These are phyloP conservation scores for Cornus controversa DNA, from an alignment of 148 eudicot genomes.

Conservation along the genomic window DNA sequence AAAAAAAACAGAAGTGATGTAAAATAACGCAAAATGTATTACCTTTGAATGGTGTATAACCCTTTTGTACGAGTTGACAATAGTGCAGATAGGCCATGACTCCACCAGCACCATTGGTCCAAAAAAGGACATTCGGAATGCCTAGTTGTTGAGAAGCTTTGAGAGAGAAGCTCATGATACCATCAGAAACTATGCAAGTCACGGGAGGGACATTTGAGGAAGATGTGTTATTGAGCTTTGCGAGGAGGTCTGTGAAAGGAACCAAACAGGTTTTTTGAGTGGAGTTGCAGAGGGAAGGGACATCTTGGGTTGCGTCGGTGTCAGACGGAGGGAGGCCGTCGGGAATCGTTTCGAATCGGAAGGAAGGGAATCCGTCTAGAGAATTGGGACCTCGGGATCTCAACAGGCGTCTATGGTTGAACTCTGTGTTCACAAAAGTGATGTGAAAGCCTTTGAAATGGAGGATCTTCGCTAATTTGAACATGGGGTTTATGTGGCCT, in stretches of 20 bases:
- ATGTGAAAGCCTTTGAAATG: slow-evolving; percentile 2
- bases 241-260: background rate
- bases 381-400: slow-evolving; percentile 2
- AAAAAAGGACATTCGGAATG: background rate
- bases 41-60: background rate
- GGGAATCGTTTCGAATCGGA: background rate
- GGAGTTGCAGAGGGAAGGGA: background rate
- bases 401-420: background rate
- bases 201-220: background rate
- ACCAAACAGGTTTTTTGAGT: background rate
- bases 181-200: slow-evolving; percentile 5
- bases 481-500: slow-evolving; percentile 12
- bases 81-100: background rate
- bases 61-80: background rate
- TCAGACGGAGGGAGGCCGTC: background rate
- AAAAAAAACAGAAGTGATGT: too few species aligned
- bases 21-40: too few species aligned
- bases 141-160: background rate
- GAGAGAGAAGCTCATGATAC: slow-evolving; percentile 2
- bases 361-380: background rate
- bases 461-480: slow-evolving; percentile 2
- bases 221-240: background rate
- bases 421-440: slow-evolving; percentile 5
- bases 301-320: background rate
- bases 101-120: slow-evolving; percentile 1